phyloP scores from a whole-genome alignment of 2,329 filamentous ascomycete genomes.

The Anthostomella pinea region DNA sequence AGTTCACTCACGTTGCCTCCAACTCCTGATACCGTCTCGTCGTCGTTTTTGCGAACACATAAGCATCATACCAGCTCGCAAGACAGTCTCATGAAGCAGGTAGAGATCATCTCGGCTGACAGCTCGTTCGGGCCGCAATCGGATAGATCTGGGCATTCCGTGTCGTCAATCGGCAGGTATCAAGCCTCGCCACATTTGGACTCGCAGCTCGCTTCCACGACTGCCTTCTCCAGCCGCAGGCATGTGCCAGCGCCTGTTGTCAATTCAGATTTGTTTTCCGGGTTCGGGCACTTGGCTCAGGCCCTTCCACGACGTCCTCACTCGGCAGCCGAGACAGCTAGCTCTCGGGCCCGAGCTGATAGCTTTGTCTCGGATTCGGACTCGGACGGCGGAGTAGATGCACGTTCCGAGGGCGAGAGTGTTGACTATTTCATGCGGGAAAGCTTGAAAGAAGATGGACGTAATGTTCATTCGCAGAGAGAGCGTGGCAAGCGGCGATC shows the following conservation, averaged over 20 bases:
- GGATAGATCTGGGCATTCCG: slow-evolving; percentile 25
- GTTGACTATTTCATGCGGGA: slow-evolving; percentile 59
- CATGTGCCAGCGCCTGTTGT: slow-evolving; percentile 21
- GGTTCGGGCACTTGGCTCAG: slow-evolving; percentile 22
- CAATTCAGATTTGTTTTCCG: slow-evolving; percentile 28
- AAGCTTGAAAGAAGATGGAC: slow-evolving; percentile 41
- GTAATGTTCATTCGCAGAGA: slow-evolving; percentile 7
- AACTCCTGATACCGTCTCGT: slow-evolving; percentile 59
- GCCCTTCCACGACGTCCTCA: slow-evolving; percentile 40
- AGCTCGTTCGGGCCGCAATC: slow-evolving; percentile 21
- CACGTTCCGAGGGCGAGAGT: slow-evolving; percentile 41
- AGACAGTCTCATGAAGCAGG: slow-evolving; percentile 22
- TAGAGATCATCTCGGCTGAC: slow-evolving; percentile 8
- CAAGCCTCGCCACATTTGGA: slow-evolving; percentile 11
- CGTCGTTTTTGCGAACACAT: slow-evolving; percentile 44
- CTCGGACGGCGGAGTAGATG: slow-evolving; percentile 39
- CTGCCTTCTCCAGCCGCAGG: slow-evolving; percentile 32
- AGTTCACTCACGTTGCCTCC: slow-evolving; percentile 51
- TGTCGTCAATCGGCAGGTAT: slow-evolving; percentile 21
- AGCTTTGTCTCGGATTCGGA: slow-evolving; percentile 50
- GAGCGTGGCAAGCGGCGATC: slow-evolving; percentile 12
- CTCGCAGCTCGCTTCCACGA: slow-evolving; percentile 30
- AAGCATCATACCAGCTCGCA: slow-evolving; percentile 22
- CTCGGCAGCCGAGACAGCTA: slow-evolving; percentile 46
- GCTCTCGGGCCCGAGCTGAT: slow-evolving; percentile 37